These are phyloP conservation scores for Stygiomarasmius scandens DNA, from an alignment of 1,284 basidiomycete species.

Conservation along the genomic window DNA sequence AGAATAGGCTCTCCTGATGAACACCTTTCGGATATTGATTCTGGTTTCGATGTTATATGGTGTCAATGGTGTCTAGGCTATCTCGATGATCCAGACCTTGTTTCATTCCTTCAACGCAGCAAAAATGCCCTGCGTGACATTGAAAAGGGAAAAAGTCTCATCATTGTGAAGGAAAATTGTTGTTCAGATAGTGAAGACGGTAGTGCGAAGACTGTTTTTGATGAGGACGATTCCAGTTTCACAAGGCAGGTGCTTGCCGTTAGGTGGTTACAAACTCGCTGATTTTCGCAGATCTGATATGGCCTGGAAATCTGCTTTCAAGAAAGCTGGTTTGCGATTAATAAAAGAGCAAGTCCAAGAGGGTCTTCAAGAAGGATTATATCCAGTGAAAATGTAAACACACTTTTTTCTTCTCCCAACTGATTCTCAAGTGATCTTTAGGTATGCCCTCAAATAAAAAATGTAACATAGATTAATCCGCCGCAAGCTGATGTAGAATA, in stretches of 20 bases:
- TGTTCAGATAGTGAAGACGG: constrained; percentile 64
- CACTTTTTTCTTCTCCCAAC: not conserved
- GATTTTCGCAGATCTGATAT: constrained; percentile 67
- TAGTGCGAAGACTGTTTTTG: constrained; percentile 66
- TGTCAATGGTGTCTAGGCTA: constrained; percentile 97
- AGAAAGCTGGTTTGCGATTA: constrained; percentile 66
- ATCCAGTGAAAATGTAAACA: constrained; percentile 81
- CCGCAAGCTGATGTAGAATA: no score
- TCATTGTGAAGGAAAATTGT: constrained; percentile 93
- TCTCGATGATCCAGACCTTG: constrained; percentile 76
- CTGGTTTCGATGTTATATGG: constrained; percentile 83
- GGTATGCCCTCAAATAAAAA: constrained; percentile 61
- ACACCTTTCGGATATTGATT: constrained; percentile 44
- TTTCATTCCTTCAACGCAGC: constrained; percentile 72
- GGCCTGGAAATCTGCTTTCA: constrained; percentile 80
- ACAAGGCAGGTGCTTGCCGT: constrained; percentile 58
- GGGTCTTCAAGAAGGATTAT: constrained; percentile 81
- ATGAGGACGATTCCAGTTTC: constrained; percentile 86
- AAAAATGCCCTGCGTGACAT: constrained; percentile 52
- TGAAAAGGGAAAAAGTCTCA: constrained; percentile 52
- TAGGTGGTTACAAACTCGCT: not conserved
- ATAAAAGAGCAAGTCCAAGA: constrained; percentile 73
- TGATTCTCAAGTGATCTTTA: constrained; percentile 26
- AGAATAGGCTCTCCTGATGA: constrained; percentile 55
- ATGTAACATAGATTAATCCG: not conserved